Evolutionary conservation across 2,329 filamentous ascomycete species (phyloP).

Genomic region (Dendryphion nanum): DNA sequence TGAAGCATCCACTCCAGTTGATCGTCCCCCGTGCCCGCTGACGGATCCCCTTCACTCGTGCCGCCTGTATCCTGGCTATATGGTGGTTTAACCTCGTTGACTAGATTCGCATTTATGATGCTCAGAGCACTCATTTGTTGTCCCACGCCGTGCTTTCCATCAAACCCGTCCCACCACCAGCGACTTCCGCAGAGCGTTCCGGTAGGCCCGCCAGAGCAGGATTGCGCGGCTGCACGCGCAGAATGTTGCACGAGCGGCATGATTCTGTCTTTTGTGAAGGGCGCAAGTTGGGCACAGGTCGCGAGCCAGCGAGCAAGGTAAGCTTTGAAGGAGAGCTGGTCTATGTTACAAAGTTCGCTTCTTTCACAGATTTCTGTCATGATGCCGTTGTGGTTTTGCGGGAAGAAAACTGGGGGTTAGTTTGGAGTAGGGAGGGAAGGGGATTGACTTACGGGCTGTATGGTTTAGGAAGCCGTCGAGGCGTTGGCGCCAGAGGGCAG

Average conservation of each 20-base stretch:
- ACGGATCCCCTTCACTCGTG: constrained; percentile 47
- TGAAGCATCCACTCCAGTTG: constrained; percentile 18
- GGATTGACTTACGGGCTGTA: no score
- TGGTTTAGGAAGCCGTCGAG: constrained; percentile 32
- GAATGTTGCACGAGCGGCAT: constrained; percentile 54
- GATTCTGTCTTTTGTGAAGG: constrained; percentile 53
- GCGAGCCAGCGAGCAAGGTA: constrained; percentile 52
- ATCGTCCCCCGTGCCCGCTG: constrained; percentile 32
- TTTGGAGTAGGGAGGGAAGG: no score
- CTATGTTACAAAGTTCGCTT: constrained; percentile 41
- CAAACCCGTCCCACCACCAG: constrained; percentile 43
- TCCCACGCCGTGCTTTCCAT: constrained; percentile 52
- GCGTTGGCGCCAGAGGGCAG: constrained; percentile 27
- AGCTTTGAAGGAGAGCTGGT: constrained; percentile 48
- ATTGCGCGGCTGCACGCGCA: constrained; percentile 54
- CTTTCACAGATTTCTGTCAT: constrained; percentile 47
- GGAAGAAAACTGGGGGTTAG: no score
- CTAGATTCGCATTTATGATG: constrained; percentile 48
- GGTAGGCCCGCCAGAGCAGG: constrained; percentile 49
- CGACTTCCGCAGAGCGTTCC: constrained; percentile 43
- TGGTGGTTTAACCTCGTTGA: constrained; percentile 40
- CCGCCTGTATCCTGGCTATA: constrained; percentile 52
- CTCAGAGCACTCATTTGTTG: constrained; percentile 59
- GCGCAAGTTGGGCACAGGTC: constrained; percentile 56
- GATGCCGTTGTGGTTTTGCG: constrained; percentile 29